Evolutionary conservation across 2,329 filamentous ascomycete genomes (phyloP), one percentile per base, ranked within the genome.

Genomic region (Verticillium nonalfalfae): DNA sequence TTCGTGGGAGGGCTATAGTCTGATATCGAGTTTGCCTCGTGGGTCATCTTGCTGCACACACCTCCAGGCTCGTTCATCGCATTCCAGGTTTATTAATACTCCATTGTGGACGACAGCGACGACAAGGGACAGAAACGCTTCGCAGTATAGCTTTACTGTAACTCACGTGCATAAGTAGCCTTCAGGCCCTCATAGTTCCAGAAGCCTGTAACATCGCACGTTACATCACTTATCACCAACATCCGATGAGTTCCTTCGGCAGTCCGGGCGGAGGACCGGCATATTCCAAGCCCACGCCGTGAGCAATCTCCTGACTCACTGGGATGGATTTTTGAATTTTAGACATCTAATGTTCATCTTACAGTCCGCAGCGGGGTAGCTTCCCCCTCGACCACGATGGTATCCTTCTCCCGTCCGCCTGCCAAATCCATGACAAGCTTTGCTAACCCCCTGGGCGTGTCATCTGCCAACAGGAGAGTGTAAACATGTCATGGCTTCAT

Each of bases 361-460:
- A 36, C 67, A 95, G 91, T 61, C 94, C 94, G 5, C 90, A 97
- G 74, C 88, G 93, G 69, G 94, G 94, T 61, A 96, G 91, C 69
- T 98, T 98, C 72, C 94, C 94, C n/a, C 86, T 98, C 61, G 94
- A 98, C 75, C 93, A 97, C 70, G 93, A 97, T 74, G 92, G 79
- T 79, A 69, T 7, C 11, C 10, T 18, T 40, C 18, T 11, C 45
- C 26, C 26, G 26, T 31, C 5, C 2, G 2, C 26, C 26, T 31
- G 26, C 26, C 5, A 31, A 31, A 31, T 4, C 26, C 5, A 31
- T 31, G 26, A 31, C 26, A 31, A 31, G 26, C 21, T 40, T 18
- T 58, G 40, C 61, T 61, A 50, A 64, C 34, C n/a, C 39, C 58
- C 21, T 31, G 4, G 26, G 26, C 45, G 11, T 52, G n/a, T 21